These are phyloP conservation scores for Nowakowskiella sp. DNA, from an alignment of 192 early-diverging fungal species.

Conservation along the genomic window DNA sequence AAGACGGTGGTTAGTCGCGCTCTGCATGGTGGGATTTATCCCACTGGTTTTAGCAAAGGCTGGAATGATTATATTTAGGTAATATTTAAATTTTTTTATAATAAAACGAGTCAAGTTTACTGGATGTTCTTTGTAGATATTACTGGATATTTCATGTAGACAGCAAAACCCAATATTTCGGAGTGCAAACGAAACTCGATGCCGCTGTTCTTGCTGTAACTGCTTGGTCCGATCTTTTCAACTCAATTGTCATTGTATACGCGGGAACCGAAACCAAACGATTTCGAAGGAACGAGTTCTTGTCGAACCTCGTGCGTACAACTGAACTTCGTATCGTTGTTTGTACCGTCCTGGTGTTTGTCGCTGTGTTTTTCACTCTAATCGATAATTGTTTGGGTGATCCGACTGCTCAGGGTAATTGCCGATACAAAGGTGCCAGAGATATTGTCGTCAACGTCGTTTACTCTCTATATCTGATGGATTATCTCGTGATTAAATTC, in stretches of 20 bases:
- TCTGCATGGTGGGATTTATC: not conserved
- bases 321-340: not conserved
- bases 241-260: not conserved
- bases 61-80: not conserved
- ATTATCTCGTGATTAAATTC: not conserved
- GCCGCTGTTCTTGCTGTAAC: not conserved
- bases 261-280: not conserved
- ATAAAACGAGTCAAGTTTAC: not conserved
- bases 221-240: not conserved
- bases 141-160: no score
- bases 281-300: not conserved
- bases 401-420: not conserved
- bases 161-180: no score
- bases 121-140: not conserved
- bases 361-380: not conserved
- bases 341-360: not conserved
- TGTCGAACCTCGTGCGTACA: not conserved
- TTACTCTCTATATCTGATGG: not conserved
- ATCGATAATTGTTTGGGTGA: not conserved
- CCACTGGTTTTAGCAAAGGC: not conserved
- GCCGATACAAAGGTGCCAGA: not conserved
- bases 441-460: not conserved
- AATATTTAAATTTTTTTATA: not conserved
- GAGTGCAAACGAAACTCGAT: not conserved
- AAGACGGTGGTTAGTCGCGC: not conserved